Conservation (phyloP, 768 basidiomycete species). For the Sporobolomyces pararoseus region DNA sequence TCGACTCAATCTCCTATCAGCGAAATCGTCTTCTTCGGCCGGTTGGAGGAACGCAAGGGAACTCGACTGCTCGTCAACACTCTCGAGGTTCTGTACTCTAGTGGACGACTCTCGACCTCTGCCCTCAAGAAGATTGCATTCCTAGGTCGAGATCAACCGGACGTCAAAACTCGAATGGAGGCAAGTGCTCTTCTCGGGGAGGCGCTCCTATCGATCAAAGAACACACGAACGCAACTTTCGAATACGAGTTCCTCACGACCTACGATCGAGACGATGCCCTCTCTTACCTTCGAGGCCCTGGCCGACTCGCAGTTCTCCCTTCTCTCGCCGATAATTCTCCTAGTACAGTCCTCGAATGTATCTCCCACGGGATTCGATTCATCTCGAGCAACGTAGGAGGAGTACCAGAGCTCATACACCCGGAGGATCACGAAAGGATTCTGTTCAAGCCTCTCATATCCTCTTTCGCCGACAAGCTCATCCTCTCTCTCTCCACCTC, state of each 20-base stretch:
- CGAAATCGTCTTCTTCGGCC: constrained; percentile 42
- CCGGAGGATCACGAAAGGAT: constrained; percentile 15
- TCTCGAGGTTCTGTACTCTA: constrained; percentile 22
- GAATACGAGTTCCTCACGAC: constrained; percentile 17
- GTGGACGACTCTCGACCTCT: background rate
- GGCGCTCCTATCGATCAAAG: constrained; percentile 29
- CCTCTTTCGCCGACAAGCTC: constrained; percentile 10
- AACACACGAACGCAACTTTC: constrained; percentile 35
- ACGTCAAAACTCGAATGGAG: constrained; percentile 28
- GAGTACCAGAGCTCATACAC: constrained; percentile 37
- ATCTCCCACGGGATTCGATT: constrained; percentile 34
- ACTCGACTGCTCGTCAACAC: constrained; percentile 24
- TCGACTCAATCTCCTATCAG: constrained; percentile 1
- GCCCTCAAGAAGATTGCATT: constrained; percentile 24
- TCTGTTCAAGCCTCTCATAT: constrained; percentile 18
- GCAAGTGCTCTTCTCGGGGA: constrained; percentile 16
- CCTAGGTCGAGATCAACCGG: constrained; percentile 38
- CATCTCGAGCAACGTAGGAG: constrained; percentile 34
- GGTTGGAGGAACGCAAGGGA: constrained; percentile 42
- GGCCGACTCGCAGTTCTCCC: constrained; percentile 40
- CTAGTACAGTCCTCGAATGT: constrained; percentile 41
- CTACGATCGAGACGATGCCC: constrained; percentile 30
- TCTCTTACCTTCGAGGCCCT: constrained; percentile 27
- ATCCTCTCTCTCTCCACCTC: background rate
- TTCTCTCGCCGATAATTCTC: constrained; percentile 42